These are phyloP conservation scores for Neoboletus magnificus DNA, from an alignment of 768 basidiomycete genomes.

Conservation along the genomic window DNA sequence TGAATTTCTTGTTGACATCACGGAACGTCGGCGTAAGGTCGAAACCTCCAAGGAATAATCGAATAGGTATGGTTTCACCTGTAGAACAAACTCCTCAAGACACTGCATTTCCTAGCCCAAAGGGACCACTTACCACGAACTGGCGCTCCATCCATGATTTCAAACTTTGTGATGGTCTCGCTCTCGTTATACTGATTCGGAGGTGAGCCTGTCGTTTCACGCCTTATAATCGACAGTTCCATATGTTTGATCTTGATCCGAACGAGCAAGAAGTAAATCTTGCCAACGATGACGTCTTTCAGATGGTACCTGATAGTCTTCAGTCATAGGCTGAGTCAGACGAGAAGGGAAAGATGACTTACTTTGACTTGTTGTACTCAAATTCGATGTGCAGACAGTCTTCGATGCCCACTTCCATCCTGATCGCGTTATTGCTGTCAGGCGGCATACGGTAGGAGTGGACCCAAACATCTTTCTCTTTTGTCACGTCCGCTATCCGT, in stretches of 20 bases:
- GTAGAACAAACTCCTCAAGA: background rate
- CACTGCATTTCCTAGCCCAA: background rate
- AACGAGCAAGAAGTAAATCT: constrained; percentile 98
- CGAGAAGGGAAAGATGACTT: constrained; percentile 27
- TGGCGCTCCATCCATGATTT: constrained; percentile 98
- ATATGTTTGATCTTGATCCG: constrained; percentile 99
- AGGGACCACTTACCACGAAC: constrained; percentile 65
- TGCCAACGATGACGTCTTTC: constrained; percentile 98
- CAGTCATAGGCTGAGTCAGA: constrained; percentile 1
- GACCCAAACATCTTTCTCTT: constrained; percentile 96
- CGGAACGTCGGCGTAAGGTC: constrained; percentile 98
- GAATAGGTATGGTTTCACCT: constrained; percentile 98
- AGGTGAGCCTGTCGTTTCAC: constrained; percentile 94
- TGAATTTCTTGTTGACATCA: constrained; percentile 99
- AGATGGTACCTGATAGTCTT: constrained; percentile 76
- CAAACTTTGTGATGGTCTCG: constrained; percentile 98
- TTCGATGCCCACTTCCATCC: constrained; percentile 99
- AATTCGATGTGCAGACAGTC: constrained; percentile 99
- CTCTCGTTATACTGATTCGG: constrained; percentile 99
- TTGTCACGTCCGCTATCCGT: constrained; percentile 87
- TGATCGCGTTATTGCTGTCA: constrained; percentile 96
- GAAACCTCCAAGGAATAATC: constrained; percentile 96
- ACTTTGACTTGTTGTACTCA: constrained; percentile 99
- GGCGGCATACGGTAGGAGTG: constrained; percentile 99
- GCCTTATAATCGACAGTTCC: constrained; percentile 96